Conservation (phyloP, 352 stramenopile species). For the Globisporangium yorkense region DNA sequence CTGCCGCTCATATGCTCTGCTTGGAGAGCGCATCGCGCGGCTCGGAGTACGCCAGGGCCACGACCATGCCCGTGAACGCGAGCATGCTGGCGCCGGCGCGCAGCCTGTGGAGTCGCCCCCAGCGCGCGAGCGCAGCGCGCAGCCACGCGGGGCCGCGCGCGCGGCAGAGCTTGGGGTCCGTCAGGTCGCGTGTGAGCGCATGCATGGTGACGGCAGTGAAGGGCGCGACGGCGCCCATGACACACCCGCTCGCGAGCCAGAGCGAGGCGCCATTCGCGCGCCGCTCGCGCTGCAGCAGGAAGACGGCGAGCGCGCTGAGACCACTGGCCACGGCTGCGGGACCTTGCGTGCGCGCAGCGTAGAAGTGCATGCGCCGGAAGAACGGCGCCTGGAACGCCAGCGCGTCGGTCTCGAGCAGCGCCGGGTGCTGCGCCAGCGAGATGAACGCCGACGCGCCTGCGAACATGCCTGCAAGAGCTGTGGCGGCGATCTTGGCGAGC, state of each 20-base stretch:
- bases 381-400: conserved; percentile 61
- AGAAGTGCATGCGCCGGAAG: conserved; percentile 78
- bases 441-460: conserved; percentile 64
- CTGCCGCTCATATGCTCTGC: neutral
- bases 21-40: neutral
- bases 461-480: conserved; percentile 59
- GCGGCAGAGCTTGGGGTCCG: conserved; percentile 16
- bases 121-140: conserved; percentile 21
- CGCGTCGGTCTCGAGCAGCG: conserved; percentile 50
- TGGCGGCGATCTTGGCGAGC: conserved; percentile 50
- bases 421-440: conserved; percentile 64
- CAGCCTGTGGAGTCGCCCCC: conserved; percentile 29
- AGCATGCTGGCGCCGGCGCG: conserved; percentile 24
- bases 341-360: conserved; percentile 57
- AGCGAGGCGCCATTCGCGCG: conserved; percentile 21
- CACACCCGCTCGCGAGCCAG: conserved; percentile 38
- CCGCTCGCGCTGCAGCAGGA: conserved; percentile 29
- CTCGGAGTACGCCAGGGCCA: conserved; percentile 18
- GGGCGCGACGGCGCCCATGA: conserved; percentile 30
- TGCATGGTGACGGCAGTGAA: conserved; percentile 37
- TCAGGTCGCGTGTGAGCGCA: conserved; percentile 22
- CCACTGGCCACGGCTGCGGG: conserved; percentile 52
- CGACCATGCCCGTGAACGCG: conserved; percentile 32
- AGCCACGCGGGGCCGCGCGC: conserved; percentile 20
- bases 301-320: conserved; percentile 39